Conservation (phyloP, 192 early-diverging fungal genomes). For the Podila epigama region DNA sequence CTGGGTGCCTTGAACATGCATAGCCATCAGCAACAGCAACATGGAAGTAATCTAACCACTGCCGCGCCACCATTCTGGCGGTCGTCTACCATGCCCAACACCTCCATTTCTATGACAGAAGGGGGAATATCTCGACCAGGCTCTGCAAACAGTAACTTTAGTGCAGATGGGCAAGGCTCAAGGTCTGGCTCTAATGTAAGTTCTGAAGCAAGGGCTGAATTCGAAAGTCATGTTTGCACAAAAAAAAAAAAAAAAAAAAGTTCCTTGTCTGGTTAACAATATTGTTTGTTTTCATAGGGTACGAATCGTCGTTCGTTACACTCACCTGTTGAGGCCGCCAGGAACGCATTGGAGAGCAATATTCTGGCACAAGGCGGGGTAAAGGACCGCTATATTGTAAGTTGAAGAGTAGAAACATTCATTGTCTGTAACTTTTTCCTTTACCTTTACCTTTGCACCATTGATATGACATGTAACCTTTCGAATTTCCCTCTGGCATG, state of each 20-base stretch:
- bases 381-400: slow-evolving; percentile 33
- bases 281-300: not conserved
- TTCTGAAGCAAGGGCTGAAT: not conserved
- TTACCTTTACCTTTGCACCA: not conserved
- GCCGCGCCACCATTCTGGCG: slow-evolving; percentile 9
- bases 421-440: not conserved
- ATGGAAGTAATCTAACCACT: not conserved
- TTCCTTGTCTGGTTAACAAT: not conserved
- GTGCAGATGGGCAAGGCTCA: not conserved
- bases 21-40: slow-evolving; percentile 1
- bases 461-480: not conserved
- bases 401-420: not conserved
- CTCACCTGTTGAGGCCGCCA: slow-evolving; percentile 9
- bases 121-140: slow-evolving; percentile 5
- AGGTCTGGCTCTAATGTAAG: not conserved
- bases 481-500: not conserved
- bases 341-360: slow-evolving; percentile 7
- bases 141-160: slow-evolving; percentile 16
- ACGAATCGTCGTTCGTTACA: slow-evolving; percentile 18
- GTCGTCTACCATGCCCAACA: slow-evolving; percentile 21
- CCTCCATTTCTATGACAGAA: not conserved
- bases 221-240: not conserved
- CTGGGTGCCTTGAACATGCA: slow-evolving; percentile 10
- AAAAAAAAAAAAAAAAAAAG: not conserved
- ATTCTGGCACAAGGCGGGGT: not conserved